A percentile compares a stretch with the other conserved stretches of the same genome.
Conservation (phyloP, 2,329 filamentous ascomycete species). For the Plectosphaerella sp. region DNA sequence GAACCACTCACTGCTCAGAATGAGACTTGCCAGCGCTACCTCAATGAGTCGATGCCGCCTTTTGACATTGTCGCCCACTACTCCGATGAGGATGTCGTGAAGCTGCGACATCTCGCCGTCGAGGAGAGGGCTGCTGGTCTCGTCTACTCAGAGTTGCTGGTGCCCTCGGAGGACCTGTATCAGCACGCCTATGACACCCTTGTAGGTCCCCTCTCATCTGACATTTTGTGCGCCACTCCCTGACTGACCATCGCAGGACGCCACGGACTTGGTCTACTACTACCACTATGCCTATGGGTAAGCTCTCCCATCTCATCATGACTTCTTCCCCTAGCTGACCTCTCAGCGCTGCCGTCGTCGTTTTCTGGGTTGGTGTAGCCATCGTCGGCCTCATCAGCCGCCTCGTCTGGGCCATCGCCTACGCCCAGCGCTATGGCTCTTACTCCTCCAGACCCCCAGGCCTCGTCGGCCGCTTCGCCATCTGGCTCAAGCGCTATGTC, state of each 20-base stretch:
- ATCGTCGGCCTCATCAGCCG: slow-evolving; percentile 29
- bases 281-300: slow-evolving; percentile 33
- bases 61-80: slow-evolving; percentile 27
- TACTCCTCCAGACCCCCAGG: not conserved
- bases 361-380: slow-evolving; percentile 36
- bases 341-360: slow-evolving; percentile 25
- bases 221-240: not conserved
- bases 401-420: slow-evolving; percentile 6
- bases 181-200: slow-evolving; percentile 31
- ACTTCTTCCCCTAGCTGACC: slow-evolving; percentile 1
- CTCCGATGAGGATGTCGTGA: slow-evolving; percentile 24
- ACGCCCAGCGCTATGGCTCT: slow-evolving; percentile 1
- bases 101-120: slow-evolving; percentile 21
- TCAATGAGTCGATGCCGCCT: slow-evolving; percentile 23
- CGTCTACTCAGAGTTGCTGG: slow-evolving; percentile 21
- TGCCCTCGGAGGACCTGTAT: slow-evolving; percentile 29
- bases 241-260: slow-evolving; percentile 20
- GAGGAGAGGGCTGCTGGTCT: slow-evolving; percentile 15
- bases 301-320: not conserved
- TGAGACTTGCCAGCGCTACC: slow-evolving; percentile 24
- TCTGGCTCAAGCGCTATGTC: slow-evolving; percentile 27
- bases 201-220: slow-evolving; percentile 13
- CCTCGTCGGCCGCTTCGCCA: slow-evolving; percentile 1
- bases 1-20: slow-evolving; percentile 18
- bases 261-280: slow-evolving; percentile 25